These are phyloP conservation scores for Nemania diffusa DNA, from an alignment of 2,329 filamentous ascomycete genomes.

Conservation along the genomic window DNA sequence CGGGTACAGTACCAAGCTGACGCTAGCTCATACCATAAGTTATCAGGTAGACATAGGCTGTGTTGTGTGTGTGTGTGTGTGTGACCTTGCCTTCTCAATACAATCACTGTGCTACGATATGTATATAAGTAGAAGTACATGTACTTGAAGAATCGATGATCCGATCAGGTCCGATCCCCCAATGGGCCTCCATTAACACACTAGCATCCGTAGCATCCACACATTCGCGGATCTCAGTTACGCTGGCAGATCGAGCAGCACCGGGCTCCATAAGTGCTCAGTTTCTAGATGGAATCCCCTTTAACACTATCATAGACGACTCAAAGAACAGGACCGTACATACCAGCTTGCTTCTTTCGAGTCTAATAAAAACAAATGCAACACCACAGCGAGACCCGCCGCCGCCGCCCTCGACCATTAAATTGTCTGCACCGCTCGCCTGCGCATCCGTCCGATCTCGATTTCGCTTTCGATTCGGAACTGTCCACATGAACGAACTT, in stretches of 20 bases:
- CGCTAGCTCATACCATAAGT: conserved; percentile 4
- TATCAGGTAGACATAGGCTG: too few species aligned
- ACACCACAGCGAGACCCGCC: conserved; percentile 36
- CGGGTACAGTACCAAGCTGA: conserved; percentile 4
- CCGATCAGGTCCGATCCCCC: conserved; percentile 29
- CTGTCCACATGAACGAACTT: conserved; percentile 21
- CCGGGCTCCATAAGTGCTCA: conserved; percentile 47
- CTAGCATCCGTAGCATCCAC: conserved; percentile 33
- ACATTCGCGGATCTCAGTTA: conserved; percentile 49
- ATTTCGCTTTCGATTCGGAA: too few species aligned
- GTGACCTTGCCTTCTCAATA: neutral
- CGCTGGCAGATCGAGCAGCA: conserved; percentile 47
- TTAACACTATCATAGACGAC: conserved; percentile 49
- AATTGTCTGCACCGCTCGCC: conserved; percentile 17
- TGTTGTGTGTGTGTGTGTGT: neutral
- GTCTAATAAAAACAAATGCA: conserved; percentile 35
- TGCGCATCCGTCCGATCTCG: conserved; percentile 10
- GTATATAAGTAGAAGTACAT: conserved; percentile 28
- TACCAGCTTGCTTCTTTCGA: neutral
- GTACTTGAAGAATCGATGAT: conserved; percentile 24
- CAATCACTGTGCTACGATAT: conserved; percentile 11
- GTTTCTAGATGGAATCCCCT: conserved; percentile 47
- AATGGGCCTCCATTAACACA: conserved; percentile 8
- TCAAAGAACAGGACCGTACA: conserved; percentile 34
- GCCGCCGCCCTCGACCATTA: conserved; percentile 2